These are phyloP conservation scores for Capillidium rhysosporum DNA, from an alignment of 371 early-diverging fungal genomes.

Conservation along the genomic window DNA sequence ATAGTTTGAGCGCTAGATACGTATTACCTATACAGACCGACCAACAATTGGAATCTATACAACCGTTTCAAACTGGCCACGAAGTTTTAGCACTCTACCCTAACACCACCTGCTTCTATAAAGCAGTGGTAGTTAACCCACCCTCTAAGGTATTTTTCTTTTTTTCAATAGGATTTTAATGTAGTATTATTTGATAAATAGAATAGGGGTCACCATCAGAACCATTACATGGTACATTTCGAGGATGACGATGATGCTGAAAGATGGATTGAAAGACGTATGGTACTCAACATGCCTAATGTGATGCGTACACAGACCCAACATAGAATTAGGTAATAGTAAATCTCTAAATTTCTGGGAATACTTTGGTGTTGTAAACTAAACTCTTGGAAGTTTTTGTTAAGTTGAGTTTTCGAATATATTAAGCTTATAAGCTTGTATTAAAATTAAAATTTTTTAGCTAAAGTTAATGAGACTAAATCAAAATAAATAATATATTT, in stretches of 20 bases:
- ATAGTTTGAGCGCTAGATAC: slow-evolving; percentile 28
- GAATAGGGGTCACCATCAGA: background rate
- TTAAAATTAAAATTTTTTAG: too few relatives aligned
- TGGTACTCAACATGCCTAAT: slow-evolving; percentile 1
- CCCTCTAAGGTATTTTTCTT: slow-evolving; percentile 36
- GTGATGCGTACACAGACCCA: background rate
- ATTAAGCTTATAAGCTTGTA: too few relatives aligned
- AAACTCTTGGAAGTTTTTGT: too few relatives aligned
- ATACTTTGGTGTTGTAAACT: too few relatives aligned
- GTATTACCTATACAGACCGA: slow-evolving; percentile 35
- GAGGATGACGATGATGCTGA: slow-evolving; percentile 6
- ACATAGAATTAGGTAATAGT: too few relatives aligned
- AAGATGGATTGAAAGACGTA: background rate
- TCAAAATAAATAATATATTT: too few relatives aligned
- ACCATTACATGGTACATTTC: slow-evolving; percentile 5
- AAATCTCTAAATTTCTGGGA: too few relatives aligned
- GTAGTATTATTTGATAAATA: background rate
- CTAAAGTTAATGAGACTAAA: too few relatives aligned
- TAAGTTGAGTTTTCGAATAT: too few relatives aligned
- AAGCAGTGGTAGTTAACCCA: slow-evolving; percentile 41
- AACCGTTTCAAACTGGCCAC: slow-evolving; percentile 36
- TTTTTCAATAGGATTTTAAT: background rate
- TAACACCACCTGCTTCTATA: slow-evolving; percentile 68
- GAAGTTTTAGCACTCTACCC: slow-evolving; percentile 70
- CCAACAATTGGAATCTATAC: slow-evolving; percentile 16